Conservation (phyloP, 2,329 filamentous ascomycete genomes). For the Sporothrix dimorphospora region DNA sequence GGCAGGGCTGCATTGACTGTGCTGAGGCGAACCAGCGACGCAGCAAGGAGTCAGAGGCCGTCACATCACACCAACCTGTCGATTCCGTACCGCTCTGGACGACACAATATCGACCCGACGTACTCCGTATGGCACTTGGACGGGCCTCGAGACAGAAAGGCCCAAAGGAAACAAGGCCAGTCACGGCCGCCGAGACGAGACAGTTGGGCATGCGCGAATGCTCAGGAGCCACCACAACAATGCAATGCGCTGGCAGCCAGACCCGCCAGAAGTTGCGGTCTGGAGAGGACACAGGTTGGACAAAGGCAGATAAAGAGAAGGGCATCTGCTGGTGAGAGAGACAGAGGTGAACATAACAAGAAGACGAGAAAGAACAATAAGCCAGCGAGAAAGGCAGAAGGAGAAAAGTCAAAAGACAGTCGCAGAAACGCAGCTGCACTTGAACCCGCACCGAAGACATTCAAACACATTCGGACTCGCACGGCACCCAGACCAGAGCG, state of each 20-base stretch:
- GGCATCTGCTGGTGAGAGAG: not conserved
- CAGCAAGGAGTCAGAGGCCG: not conserved
- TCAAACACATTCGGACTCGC: not conserved
- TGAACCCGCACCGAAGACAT: not conserved
- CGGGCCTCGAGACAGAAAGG: not conserved
- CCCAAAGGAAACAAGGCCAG: not conserved
- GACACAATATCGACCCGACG: conserved; percentile 10
- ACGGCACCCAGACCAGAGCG: not conserved
- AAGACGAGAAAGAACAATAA: not conserved
- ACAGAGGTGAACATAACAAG: not conserved
- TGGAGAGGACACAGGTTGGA: not conserved
- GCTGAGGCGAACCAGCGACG: not conserved
- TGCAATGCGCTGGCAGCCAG: conserved; percentile 25
- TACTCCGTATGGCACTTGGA: not conserved
- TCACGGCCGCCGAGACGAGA: not conserved
- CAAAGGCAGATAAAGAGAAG: conserved; percentile 18
- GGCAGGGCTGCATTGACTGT: not conserved
- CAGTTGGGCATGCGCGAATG: conserved; percentile 19
- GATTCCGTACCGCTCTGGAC: not conserved
- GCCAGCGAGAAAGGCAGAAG: not conserved
- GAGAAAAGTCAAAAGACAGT: not conserved
- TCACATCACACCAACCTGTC: not conserved
- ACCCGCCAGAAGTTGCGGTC: conserved; percentile 25
- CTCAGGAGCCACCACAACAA: not conserved
- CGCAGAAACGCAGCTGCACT: not conserved